Conservation (phyloP, 2,329 filamentous ascomycete species). For the Epichloe aotearoae region DNA sequence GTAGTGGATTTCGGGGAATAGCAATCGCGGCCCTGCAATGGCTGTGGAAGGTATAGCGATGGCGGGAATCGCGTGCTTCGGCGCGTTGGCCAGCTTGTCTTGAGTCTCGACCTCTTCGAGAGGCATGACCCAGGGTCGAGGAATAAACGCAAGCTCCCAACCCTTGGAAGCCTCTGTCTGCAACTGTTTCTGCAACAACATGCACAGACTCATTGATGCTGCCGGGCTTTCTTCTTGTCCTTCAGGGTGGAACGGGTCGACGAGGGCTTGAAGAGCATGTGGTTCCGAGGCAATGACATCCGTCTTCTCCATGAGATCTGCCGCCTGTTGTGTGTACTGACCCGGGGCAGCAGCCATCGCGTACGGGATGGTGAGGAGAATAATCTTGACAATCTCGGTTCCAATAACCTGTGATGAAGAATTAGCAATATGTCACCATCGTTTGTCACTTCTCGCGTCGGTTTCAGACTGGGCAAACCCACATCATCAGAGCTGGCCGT, state of each 20-base stretch:
- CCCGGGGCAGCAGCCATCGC: constrained; percentile 61
- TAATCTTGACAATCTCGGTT: constrained; percentile 91
- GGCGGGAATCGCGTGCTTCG: constrained; percentile 66
- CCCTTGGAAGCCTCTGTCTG: constrained; percentile 59
- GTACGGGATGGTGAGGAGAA: constrained; percentile 88
- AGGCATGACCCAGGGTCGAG: constrained; percentile 54
- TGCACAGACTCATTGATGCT: constrained; percentile 56
- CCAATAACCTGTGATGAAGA: constrained; percentile 39
- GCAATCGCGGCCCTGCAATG: constrained; percentile 55
- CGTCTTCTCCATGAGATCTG: constrained; percentile 78
- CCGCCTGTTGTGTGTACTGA: constrained; percentile 59
- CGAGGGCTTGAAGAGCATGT: constrained; percentile 69
- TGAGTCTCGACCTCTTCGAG: constrained; percentile 46
- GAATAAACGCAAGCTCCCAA: constrained; percentile 61
- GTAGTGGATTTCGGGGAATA: constrained; percentile 84
- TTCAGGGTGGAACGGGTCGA: constrained; percentile 69
- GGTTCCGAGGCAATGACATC: constrained; percentile 86
- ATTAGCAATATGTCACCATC: background rate
- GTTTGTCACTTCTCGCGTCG: background rate
- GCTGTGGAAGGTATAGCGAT: constrained; percentile 67
- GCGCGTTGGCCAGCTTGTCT: constrained; percentile 43
- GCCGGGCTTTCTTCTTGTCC: constrained; percentile 49
- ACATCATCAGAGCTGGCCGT: constrained; percentile 89
- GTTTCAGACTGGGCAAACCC: constrained; percentile 23
- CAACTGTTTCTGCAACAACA: constrained; percentile 74